A percentile compares a stretch with the other conserved stretches of the same genome.
These are phyloP conservation scores for Sphaerosporella brunnea DNA, from an alignment of 495 filamentous ascomycete genomes.

Conservation along the genomic window DNA sequence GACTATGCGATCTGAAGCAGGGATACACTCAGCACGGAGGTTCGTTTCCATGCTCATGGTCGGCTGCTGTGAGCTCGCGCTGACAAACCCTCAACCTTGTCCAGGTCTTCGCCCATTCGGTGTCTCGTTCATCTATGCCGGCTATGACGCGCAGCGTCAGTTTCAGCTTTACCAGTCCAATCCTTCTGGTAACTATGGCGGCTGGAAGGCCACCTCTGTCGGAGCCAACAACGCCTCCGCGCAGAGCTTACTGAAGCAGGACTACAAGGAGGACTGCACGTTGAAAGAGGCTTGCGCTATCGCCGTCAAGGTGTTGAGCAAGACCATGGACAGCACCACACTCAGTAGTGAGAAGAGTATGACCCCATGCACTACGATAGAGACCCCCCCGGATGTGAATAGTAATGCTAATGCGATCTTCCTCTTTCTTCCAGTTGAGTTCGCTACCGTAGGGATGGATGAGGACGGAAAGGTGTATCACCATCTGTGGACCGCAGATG, in stretches of 20 bases:
- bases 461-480: conserved; percentile 92
- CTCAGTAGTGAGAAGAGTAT: conserved; percentile 96
- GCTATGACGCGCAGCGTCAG: conserved; percentile 82
- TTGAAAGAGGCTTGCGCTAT: conserved; percentile 92
- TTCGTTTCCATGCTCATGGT: conserved; percentile 11
- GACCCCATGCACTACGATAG: conserved; percentile 16
- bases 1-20: conserved; percentile 95
- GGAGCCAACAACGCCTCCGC: conserved; percentile 97
- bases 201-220: conserved; percentile 96
- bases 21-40: conserved; percentile 96
- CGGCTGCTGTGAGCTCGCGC: no score
- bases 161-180: conserved; percentile 99
- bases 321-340: conserved; percentile 99
- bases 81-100: not conserved
- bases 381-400: no score
- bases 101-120: conserved; percentile 83
- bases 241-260: conserved; percentile 94
- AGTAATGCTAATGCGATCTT: no score
- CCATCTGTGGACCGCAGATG: conserved; percentile 89
- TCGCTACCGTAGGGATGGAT: conserved; percentile 93
- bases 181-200: conserved; percentile 97
- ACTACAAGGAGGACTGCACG: conserved; percentile 95
- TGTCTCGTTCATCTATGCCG: conserved; percentile 98
- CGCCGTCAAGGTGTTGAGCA: conserved; percentile 97
- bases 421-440: conserved; percentile 87